A percentile compares a stretch with the other conserved stretches of the same genome.
phyloP scores from a whole-genome alignment of 177 flowering plant genomes.

The Vitis hybrid region DNA sequence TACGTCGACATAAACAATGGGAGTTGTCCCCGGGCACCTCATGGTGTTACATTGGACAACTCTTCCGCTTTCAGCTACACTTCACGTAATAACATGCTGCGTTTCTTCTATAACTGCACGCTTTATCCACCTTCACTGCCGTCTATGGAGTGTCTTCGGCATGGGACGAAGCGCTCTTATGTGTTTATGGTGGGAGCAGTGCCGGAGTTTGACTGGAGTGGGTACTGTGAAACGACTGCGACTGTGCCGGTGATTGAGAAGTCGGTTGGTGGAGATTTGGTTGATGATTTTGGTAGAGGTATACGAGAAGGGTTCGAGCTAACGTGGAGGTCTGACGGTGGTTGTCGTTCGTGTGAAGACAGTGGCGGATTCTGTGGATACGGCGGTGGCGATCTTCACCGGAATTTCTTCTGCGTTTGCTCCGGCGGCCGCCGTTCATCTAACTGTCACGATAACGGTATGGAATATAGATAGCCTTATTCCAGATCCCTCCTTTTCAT shows the following conservation, averaged over 20 bases:
- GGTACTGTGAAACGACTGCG: slow-evolving; percentile 6
- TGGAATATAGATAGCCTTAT: not conserved
- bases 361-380: slow-evolving; percentile 16
- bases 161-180: slow-evolving; percentile 7
- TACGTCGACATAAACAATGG: not conserved
- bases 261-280: not conserved
- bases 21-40: slow-evolving; percentile 9
- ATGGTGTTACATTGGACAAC: not conserved
- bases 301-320: slow-evolving; percentile 10
- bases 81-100: not conserved
- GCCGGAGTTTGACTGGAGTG: slow-evolving; percentile 21
- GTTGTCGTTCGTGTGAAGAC: slow-evolving; percentile 14
- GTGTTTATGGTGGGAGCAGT: slow-evolving; percentile 2
- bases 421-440: slow-evolving; percentile 2
- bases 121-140: slow-evolving; percentile 16
- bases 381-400: not conserved
- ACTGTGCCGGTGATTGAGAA: slow-evolving; percentile 5
- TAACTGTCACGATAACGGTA: not conserved
- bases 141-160: slow-evolving; percentile 5
- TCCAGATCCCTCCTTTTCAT: too few species aligned
- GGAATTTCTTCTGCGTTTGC: slow-evolving; percentile 15
- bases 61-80: not conserved
- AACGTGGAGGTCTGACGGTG: slow-evolving; percentile 8
- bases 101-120: slow-evolving; percentile 19
- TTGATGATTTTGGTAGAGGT: not conserved